Evolutionary conservation across 495 filamentous ascomycete genomes (phyloP), one percentile per base, ranked within the genome.

Genomic region (Parmelia sp.): DNA sequence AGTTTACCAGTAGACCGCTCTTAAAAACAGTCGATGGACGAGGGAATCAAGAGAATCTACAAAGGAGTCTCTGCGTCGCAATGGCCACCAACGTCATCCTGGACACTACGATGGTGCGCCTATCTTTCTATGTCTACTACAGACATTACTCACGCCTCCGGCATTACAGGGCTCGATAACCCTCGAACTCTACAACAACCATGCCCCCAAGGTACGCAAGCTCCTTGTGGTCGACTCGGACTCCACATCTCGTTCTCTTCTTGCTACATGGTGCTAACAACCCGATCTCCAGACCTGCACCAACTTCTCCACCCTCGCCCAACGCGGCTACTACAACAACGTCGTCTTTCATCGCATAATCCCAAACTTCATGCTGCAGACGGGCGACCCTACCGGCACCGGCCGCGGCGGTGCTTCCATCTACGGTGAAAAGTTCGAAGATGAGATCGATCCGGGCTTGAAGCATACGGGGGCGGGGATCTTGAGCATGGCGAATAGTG

Each of bases 381-480:
- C 88, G 58, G 94, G 94, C 49, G 94, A 98, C 77, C 94, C 94
- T 10, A 97, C 94, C 4, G 94, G 94, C 61, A 98, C 94, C 0
- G 94, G 94, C 17, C 88, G 93, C 58, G 94, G 94, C 72, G 94
- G 94, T 17, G 80, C 79, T 63, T 91, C 87, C 27, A 96, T 97
- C 79, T 97, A 91, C 73, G 94, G 94, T 68, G 91, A 92, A 33
- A 92, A 90, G 73, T 98, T 97, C 75, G 92, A 89, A 64, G 94
- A 98, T 76, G 95, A 96, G 81, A 94, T 96, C 67, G 76, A 83
- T 29, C 67, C 80, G 5, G 78, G 78, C 0, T 76, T 98, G 58
- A 96, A 93, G 70, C 95, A 98, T 78, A 96, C 94, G 0, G 94
- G 94, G 1, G 95, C 95, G 1, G 94, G 94, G 3, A 80, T 97